These are phyloP conservation scores for Macadamia tetraphylla DNA, from an alignment of 164 flowering plant species.

Conservation along the genomic window DNA sequence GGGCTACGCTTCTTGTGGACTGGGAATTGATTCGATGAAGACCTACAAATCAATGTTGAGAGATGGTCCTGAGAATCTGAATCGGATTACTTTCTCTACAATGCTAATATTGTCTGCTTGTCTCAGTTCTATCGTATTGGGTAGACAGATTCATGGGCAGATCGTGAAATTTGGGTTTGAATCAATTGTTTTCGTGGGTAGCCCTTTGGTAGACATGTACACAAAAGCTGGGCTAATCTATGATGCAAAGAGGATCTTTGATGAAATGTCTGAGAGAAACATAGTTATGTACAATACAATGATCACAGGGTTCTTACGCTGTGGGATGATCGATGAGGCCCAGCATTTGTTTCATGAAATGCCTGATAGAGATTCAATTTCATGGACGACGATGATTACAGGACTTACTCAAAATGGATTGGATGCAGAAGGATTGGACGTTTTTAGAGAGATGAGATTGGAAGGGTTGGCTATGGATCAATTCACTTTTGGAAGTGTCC, in stretches of 20 bases:
- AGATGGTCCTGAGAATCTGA: constrained; percentile 11
- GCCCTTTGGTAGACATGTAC: constrained; percentile 29
- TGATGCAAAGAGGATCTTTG: constrained; percentile 47
- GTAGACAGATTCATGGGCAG: constrained; percentile 28
- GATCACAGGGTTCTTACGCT: constrained; percentile 32
- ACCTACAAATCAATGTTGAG: constrained; percentile 22
- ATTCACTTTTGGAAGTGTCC: constrained; percentile 67
- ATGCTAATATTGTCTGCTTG: constrained; percentile 15
- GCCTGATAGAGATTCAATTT: constrained; percentile 17
- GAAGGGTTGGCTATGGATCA: constrained; percentile 58
- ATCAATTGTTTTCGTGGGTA: constrained; percentile 21
- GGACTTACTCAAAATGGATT: constrained; percentile 64
- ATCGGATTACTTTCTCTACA: constrained; percentile 27
- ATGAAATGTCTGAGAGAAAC: constrained; percentile 37
- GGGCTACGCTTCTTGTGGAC: constrained; percentile 17
- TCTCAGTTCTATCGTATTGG: constrained; percentile 10
- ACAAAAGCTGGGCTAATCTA: constrained; percentile 21
- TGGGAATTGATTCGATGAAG: constrained; percentile 6
- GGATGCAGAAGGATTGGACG: constrained; percentile 43
- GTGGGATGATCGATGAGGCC: constrained; percentile 31
- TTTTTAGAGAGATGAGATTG: constrained; percentile 54
- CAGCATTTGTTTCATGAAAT: constrained; percentile 35
- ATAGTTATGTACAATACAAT: constrained; percentile 19
- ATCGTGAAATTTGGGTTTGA: constrained; percentile 22
- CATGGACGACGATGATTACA: constrained; percentile 44